Base-by-base conservation (phyloP, 345 rosid species). In the Cardamine resedifolia region DNA sequence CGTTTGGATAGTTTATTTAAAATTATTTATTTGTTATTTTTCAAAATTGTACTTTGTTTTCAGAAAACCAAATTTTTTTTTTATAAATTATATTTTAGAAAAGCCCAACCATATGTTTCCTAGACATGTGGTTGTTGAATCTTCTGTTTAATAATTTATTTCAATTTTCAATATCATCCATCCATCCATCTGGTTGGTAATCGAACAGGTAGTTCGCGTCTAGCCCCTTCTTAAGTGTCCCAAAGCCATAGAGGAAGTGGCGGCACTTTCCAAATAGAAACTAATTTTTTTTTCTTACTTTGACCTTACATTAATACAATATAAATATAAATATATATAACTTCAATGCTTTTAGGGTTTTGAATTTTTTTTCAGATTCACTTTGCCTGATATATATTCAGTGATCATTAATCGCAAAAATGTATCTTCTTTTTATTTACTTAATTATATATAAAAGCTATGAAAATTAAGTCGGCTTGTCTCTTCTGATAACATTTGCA, bases 401-500 rank as follows among this genome's bases (percentile, higher is more conserved):
- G 48, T n/a, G 48, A n/a, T 44, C 48, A n/a, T 0, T 14, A 4
- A 14, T 39, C n/a, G 6, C 44, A 39, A 39, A 39, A 39, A 39
- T 39, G 8, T 26, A 24, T 56, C 14, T 56, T 21, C 39, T 39
- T 62, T 16, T 27, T 50, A 41, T 50, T 50, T 39, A n/a, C 12
- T 62, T 26, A 41, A 26, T 12, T 12, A 38, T 24, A 36, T 53
- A 64, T 28, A 44, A 20, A 64, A 16, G 3, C 11, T 8, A 53
- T 18, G 7, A 56, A n/a, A 72, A 12, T 33, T 24, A 31, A 45
- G 30, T 45, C 15, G 59, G 43, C 14, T 49, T 74, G 66, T 49
- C 61, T 49, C 62, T 21, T 74, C 19, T 49, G 66, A 66, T 49
- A 67, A 74, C 44, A 26, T 58, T 19, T 66, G 26, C 3, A 39